Percentiles rank a stretch among this genome's conserved stretches.
phyloP scores from a whole-genome alignment of 2,329 filamentous ascomycete species.

The Monascus ruber region DNA sequence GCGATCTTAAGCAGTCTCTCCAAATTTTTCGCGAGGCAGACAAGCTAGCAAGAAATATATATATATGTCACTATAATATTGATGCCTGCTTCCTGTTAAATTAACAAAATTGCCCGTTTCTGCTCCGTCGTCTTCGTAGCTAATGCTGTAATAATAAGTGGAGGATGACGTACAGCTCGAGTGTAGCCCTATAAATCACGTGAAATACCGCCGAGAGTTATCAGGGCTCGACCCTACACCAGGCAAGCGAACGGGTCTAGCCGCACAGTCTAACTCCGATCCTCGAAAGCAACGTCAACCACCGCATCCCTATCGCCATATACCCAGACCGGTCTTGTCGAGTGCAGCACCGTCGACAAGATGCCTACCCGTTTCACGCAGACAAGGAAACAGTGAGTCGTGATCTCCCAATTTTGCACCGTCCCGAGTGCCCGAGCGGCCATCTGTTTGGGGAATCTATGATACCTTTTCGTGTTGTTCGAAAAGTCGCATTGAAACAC shows the following conservation, averaged over 20 bases:
- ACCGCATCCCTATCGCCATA: conserved; percentile 25
- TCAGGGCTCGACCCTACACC: conserved; percentile 1
- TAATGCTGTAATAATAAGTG: too few species aligned
- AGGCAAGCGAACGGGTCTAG: conserved; percentile 25
- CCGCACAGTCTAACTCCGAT: conserved; percentile 25
- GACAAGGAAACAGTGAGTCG: conserved; percentile 39
- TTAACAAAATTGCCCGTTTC: too few species aligned
- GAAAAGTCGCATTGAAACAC: not conserved
- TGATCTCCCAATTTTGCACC: conserved; percentile 10
- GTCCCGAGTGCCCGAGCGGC: conserved; percentile 7
- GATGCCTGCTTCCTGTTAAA: not conserved
- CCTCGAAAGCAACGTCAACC: conserved; percentile 27
- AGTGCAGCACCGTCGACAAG: conserved; percentile 31
- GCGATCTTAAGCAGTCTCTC: conserved; percentile 17
- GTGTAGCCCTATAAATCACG: not conserved
- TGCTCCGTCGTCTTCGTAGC: too few species aligned
- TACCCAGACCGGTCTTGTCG: conserved; percentile 29
- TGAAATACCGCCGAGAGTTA: not conserved
- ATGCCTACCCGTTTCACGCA: conserved; percentile 42
- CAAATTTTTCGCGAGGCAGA: conserved; percentile 21
- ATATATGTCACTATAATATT: not conserved
- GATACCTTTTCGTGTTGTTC: not conserved
- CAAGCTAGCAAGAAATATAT: not conserved
- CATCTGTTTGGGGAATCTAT: conserved; percentile 2
- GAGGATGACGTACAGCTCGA: too few species aligned